Base-by-base conservation (phyloP, 2,329 filamentous ascomycete species). In the Aspergillus ochraceoroseus region DNA sequence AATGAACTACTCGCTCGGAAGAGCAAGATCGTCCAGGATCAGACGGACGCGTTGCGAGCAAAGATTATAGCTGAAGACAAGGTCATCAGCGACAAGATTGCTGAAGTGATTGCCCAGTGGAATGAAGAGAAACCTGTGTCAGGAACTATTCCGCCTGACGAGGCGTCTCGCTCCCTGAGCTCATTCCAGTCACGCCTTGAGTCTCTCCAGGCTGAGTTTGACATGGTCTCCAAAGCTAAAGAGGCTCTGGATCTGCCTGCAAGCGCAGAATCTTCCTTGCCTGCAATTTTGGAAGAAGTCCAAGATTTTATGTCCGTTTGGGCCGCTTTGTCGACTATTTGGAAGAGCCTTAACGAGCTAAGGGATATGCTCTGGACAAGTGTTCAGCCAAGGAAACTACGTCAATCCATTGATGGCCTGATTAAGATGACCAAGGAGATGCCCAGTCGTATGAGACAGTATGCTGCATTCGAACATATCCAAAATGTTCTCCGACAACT, bases 401-500 rank as follows among this genome's bases (percentile, higher is more conserved):
- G 92, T 25, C 79, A 85, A 54, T 85, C 87, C 47, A 82, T 99
- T 35, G 90, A 98, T 58, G 83, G 84, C 32, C 76, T 96, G 38
- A 87, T 96, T 63, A 95, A 95, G 72, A 94, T 94, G 77, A 96
- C 89, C 23, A 96, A 95, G 69, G 90, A 96, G 48, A 96, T 98
- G 92, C 92, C 94, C 0, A 95, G 88, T 66, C 83, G 92, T 44
- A 96, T 98, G 90, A 83, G 94, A 46, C 94, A 98, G 60, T 99
- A 99, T 64, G 90, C 94, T 54, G 94, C 94, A n/a, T 99, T 98
- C 61, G 94, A 98, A 65, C 90, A 98, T 59, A 88, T 98, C 26
- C 94, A 98, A 62, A 87, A 80, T 49, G 85, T 94, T 19, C 77
- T 98, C 27, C 85, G 88, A 30, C 83, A 89, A 47, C 77, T 94